Conservation (phyloP, 2,329 filamentous ascomycete species). For the Trichophyton equinum region DNA sequence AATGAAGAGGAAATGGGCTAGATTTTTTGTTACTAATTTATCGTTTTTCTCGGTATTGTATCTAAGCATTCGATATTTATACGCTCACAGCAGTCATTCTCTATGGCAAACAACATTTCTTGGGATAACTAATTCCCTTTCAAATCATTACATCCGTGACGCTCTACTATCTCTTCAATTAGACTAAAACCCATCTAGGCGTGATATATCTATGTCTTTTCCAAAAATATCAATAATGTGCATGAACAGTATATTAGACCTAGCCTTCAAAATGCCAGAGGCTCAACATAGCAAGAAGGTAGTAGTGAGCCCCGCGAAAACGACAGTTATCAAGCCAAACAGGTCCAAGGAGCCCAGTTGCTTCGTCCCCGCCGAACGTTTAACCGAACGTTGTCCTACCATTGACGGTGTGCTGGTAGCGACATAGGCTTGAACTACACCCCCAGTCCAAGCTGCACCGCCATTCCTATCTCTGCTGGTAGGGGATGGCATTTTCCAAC, state of each 20-base stretch:
- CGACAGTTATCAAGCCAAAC: not conserved
- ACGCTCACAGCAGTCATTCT: not conserved
- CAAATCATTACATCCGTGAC: not conserved
- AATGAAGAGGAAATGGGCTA: not conserved
- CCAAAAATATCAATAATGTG: not conserved
- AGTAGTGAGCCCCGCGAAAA: not conserved
- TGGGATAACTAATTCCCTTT: not conserved
- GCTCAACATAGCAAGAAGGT: not conserved
- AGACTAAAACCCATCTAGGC: not conserved
- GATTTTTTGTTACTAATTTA: not conserved
- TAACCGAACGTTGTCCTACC: not conserved
- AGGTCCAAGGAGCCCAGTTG: not conserved
- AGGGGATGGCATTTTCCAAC: conserved; percentile 18
- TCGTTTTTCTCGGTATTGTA: not conserved
- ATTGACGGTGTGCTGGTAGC: not conserved
- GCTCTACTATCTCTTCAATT: not conserved
- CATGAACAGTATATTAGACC: not conserved
- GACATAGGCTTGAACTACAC: not conserved
- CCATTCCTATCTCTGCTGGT: not conserved
- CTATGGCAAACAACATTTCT: not conserved
- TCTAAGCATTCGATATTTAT: conserved; percentile 2
- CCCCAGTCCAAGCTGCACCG: not conserved
- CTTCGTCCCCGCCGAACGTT: not conserved
- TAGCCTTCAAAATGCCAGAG: not conserved
- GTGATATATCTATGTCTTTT: not conserved